Evolutionary conservation across 1,284 basidiomycete species (phyloP), one percentile per base, ranked within the genome.

Genomic region (Hemileia vastatrix): DNA sequence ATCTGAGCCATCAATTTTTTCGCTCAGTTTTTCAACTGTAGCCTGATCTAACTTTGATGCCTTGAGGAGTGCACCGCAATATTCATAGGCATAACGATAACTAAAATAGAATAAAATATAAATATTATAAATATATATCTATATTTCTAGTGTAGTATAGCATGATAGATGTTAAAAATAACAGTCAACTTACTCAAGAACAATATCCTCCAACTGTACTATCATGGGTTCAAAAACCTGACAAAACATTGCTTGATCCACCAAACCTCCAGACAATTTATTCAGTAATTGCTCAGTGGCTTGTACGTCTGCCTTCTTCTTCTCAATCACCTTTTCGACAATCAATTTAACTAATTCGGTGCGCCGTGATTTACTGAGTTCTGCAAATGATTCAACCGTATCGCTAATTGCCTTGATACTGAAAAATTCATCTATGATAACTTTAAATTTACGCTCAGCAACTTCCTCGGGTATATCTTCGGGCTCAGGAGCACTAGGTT

Each of bases 1-100:
- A n/a, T n/a, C n/a, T n/a, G n/a, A n/a, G n/a, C n/a, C 43, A 8
- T 54, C 52, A 44, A 61, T 54, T 27, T 48, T 61, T 32, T 61
- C 21, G 0, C 32, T 24, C 3, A 61, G 23, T 13, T 32, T 21
- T 31, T 48, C 23, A 3, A 61, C 58, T 8, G 53, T 44, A 8
- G 33, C 27, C 15, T 48, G 31, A n/a, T 36, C n/a, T 19, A 61
- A 44, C n/a, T 45, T 43, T 8, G 9, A 13, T 3, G 58, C 50
- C 21, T 47, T 52, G 6, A 54, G n/a, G 11, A 61, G 21, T 21
- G 19, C 48, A 21, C 40, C 58, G 24, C 40, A 54, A 52, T 27
- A 33, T 21, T 53, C 44, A 54, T 61, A 61, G 3, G 58, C 58
- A 15, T 23, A 36, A 32, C 36, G 58, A n/a, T 19, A 21, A 48